Evolutionary conservation across 129 eudicot genomes (phyloP).

Genomic region (Kitagawia praeruptora): DNA sequence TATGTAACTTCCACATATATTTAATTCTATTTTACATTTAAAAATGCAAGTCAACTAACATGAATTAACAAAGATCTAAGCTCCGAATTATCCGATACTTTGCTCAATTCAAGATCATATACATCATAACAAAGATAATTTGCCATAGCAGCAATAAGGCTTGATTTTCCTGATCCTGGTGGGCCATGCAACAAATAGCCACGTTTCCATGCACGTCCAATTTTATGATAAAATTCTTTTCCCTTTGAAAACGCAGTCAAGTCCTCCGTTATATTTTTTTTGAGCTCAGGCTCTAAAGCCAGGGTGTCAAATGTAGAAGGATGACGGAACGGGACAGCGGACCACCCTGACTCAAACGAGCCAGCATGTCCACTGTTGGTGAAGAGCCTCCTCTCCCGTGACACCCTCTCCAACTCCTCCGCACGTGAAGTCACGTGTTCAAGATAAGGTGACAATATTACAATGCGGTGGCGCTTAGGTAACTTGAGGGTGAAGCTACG

Average conservation of each 20-base stretch:
- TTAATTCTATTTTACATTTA: no score
- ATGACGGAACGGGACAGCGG: slow-evolving; percentile 43
- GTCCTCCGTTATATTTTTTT: slow-evolving; percentile 28
- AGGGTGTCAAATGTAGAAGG: slow-evolving; percentile 38
- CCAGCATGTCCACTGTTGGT: slow-evolving; percentile 38
- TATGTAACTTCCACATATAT: no score
- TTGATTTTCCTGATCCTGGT: slow-evolving; percentile 40
- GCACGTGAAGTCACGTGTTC: slow-evolving; percentile 26
- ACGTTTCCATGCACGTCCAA: slow-evolving; percentile 49
- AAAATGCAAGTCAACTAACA: no score
- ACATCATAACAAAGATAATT: slow-evolving; percentile 33
- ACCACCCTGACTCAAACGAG: slow-evolving; percentile 43
- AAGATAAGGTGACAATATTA: slow-evolving; percentile 23
- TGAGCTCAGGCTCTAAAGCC: slow-evolving; percentile 34
- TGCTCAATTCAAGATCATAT: slow-evolving; percentile 37
- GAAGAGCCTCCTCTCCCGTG: slow-evolving; percentile 30
- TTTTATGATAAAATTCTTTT: slow-evolving; percentile 30
- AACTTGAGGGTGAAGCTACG: slow-evolving; percentile 35
- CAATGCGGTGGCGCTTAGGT: slow-evolving; percentile 24
- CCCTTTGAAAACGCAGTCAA: slow-evolving; percentile 35
- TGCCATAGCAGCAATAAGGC: slow-evolving; percentile 42
- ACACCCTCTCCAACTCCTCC: slow-evolving; percentile 34
- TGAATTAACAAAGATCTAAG: slow-evolving; percentile 36
- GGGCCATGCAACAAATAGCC: slow-evolving; percentile 38
- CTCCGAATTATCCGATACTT: slow-evolving; percentile 36